These are phyloP conservation scores for Phalaenopsis equestris DNA, from an alignment of 106 monocot species.

Conservation along the genomic window DNA sequence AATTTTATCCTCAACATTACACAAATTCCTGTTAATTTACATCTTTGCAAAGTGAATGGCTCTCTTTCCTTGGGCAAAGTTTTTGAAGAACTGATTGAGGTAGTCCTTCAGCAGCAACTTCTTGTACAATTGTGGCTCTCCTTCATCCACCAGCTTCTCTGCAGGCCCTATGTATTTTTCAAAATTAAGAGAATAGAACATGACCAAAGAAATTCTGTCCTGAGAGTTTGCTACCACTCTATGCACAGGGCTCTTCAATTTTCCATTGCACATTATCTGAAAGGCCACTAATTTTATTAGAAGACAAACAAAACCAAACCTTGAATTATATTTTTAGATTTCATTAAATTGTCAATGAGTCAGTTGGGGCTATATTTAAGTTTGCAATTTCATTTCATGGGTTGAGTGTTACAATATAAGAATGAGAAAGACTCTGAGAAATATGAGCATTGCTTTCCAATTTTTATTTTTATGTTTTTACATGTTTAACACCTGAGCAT, in stretches of 20 bases:
- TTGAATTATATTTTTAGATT: no score
- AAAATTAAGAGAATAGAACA: constrained; percentile 24
- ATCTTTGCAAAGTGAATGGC: constrained; percentile 24
- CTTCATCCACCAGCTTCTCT: constrained; percentile 20
- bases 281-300: neutral
- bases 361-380: no score
- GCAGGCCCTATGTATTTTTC: constrained; percentile 25
- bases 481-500: no score
- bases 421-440: no score
- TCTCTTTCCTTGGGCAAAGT: constrained; percentile 18
- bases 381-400: no score
- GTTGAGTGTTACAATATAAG: no score
- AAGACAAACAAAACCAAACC: no score
- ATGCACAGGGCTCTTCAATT: constrained; percentile 35
- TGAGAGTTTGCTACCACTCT: constrained; percentile 27
- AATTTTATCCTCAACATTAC: no score
- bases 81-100: constrained; percentile 11
- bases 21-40: neutral
- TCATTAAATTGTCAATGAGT: no score
- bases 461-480: no score
- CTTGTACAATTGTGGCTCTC: constrained; percentile 25
- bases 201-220: constrained; percentile 31
- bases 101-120: constrained; percentile 27
- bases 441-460: no score
- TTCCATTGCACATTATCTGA: constrained; percentile 55